Conservation (phyloP, 345 rosid genomes). For the Citrus australasica region DNA sequence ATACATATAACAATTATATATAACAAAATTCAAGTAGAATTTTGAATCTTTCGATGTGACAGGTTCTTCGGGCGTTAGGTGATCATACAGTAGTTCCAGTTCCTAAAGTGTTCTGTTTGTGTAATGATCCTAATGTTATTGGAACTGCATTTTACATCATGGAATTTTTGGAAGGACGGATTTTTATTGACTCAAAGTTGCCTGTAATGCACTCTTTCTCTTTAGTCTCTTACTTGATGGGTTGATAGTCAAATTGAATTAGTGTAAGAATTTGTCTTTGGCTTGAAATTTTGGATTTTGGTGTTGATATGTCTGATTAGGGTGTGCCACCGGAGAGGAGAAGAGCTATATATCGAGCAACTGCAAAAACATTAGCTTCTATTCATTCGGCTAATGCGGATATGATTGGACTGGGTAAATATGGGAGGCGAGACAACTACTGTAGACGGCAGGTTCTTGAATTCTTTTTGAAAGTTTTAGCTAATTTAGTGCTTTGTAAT, state of each 20-base stretch:
- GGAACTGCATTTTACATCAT: conserved; percentile 94
- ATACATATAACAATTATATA: no score
- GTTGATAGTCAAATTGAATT: background rate
- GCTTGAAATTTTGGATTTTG: conserved; percentile 8
- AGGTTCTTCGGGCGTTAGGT: conserved; percentile 86
- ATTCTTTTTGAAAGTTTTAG: background rate
- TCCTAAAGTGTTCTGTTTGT: conserved; percentile 78
- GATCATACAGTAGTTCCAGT: conserved; percentile 78
- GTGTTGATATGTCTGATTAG: conserved; percentile 31
- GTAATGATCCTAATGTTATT: conserved; percentile 61
- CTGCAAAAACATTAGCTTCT: conserved; percentile 74
- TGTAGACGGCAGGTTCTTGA: conserved; percentile 77
- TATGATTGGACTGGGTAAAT: conserved; percentile 71
- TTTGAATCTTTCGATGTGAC: background rate
- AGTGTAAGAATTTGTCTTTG: background rate
- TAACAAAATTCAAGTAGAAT: background rate
- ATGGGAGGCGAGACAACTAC: conserved; percentile 75
- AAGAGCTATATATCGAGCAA: conserved; percentile 60
- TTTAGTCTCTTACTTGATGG: background rate
- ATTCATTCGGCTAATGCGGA: conserved; percentile 74
- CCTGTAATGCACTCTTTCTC: conserved; percentile 34
- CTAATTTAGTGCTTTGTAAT: background rate
- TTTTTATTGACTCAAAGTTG: conserved; percentile 67
- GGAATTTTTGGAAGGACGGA: conserved; percentile 94
- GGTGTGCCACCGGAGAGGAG: conserved; percentile 64